These are phyloP conservation scores for Penicillium fuscoglaucum DNA, from an alignment of 2,329 filamentous ascomycete species.

Conservation along the genomic window DNA sequence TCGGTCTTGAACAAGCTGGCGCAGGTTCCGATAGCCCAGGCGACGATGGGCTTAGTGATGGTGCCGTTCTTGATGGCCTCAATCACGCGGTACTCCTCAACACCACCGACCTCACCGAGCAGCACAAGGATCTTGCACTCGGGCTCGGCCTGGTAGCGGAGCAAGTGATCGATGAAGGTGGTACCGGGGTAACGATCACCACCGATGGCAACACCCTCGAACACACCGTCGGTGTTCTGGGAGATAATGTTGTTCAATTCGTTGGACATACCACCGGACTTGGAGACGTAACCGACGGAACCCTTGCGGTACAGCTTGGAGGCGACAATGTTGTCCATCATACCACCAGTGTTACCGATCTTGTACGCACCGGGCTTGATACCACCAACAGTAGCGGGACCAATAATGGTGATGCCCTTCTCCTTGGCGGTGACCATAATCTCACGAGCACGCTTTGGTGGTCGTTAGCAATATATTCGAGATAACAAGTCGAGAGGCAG, in stretches of 20 bases:
- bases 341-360: conserved; percentile 99
- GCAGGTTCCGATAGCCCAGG: conserved; percentile 99
- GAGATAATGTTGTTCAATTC: conserved; percentile 99
- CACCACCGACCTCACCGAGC: conserved; percentile 97
- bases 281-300: conserved; percentile 98
- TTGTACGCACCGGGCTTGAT: conserved; percentile 99
- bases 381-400: conserved; percentile 95
- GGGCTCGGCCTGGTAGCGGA: conserved; percentile 93
- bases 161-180: conserved; percentile 97
- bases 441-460: conserved; percentile 80
- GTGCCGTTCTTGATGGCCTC: conserved; percentile 91
- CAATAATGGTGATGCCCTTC: conserved; percentile 99
- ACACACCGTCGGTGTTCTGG: conserved; percentile 94
- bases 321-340: conserved; percentile 99
- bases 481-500: neutral
- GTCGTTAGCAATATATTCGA: neutral
- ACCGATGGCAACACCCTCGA: conserved; percentile 98
- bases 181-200: conserved; percentile 98
- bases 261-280: conserved; percentile 99
- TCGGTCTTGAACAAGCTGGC: conserved; percentile 99
- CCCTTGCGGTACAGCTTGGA: conserved; percentile 99
- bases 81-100: conserved; percentile 99
- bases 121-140: conserved; percentile 96
- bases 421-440: conserved; percentile 95
- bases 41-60: conserved; percentile 98